phyloP scores from a whole-genome alignment of 805 yeast species.

The Kregervanrija fluxuum region DNA sequence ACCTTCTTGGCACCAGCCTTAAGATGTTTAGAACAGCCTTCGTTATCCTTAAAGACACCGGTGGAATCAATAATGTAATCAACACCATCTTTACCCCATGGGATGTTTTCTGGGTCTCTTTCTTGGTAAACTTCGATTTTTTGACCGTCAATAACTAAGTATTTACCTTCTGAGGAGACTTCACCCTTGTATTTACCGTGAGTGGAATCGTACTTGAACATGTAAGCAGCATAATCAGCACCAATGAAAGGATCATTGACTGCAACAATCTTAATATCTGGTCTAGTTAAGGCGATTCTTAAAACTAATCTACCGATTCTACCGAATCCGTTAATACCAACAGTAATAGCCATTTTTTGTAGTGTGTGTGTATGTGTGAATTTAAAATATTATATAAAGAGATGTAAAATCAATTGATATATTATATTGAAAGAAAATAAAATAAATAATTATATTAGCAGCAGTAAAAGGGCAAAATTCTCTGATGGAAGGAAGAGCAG shows the following conservation, averaged over 20 bases:
- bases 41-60: conserved; percentile 84
- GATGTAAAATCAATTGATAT: neutral
- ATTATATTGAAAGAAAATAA: no score
- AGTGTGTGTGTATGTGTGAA: conserved; percentile 2
- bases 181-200: conserved; percentile 81
- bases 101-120: conserved; percentile 78
- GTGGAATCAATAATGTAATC: conserved; percentile 89
- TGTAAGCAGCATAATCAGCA: conserved; percentile 87
- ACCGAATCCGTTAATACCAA: conserved; percentile 94
- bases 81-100: conserved; percentile 82
- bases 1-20: conserved; percentile 94
- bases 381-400: neutral
- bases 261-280: conserved; percentile 76
- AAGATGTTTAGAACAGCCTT: conserved; percentile 77
- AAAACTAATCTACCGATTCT: conserved; percentile 88
- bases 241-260: conserved; percentile 89
- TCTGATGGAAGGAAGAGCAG: no score
- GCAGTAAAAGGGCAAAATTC: no score
- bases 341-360: conserved; percentile 48
- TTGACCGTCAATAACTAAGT: conserved; percentile 62
- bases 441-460: no score
- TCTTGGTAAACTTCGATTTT: conserved; percentile 66
- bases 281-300: conserved; percentile 70
- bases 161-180: conserved; percentile 50
- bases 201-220: conserved; percentile 93